These are phyloP conservation scores for Amoeboaphelidium protococcarum DNA, from an alignment of 371 early-diverging fungal genomes.

Conservation along the genomic window DNA sequence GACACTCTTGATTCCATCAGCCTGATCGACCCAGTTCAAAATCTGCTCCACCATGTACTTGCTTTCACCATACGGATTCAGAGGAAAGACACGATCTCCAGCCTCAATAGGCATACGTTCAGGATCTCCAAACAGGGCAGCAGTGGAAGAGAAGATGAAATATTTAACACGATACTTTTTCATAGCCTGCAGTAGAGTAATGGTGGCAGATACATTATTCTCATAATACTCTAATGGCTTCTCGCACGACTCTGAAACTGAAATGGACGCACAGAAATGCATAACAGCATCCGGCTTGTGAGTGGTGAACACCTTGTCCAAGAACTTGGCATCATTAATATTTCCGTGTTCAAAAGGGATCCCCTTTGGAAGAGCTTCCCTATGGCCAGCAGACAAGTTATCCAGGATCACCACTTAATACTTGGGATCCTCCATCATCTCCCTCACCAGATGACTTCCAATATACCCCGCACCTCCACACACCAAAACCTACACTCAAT, in stretches of 20 bases:
- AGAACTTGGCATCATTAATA: slow-evolving; percentile 13
- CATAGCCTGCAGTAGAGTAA: slow-evolving; percentile 19
- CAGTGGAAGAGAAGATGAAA: slow-evolving; percentile 25
- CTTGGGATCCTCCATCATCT: slow-evolving; percentile 15
- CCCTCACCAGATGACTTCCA: slow-evolving; percentile 39
- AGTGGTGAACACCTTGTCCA: slow-evolving; percentile 14
- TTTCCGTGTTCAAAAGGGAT: slow-evolving; percentile 15
- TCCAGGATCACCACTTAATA: slow-evolving; percentile 17
- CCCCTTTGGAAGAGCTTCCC: slow-evolving; percentile 3
- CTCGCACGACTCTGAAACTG: slow-evolving; percentile 14
- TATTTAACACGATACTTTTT: slow-evolving; percentile 14
- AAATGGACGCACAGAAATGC: slow-evolving; percentile 18
- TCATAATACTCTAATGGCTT: slow-evolving; percentile 22
- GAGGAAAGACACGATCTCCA: slow-evolving; percentile 13
- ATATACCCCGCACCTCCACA: slow-evolving; percentile 79
- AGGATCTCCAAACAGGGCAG: slow-evolving; percentile 20
- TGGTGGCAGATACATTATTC: slow-evolving; percentile 21
- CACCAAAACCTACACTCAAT: slow-evolving; percentile 38
- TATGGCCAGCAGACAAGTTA: slow-evolving; percentile 17
- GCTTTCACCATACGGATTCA: slow-evolving; percentile 26
- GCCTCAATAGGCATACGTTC: slow-evolving; percentile 14
- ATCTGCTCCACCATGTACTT: slow-evolving; percentile 18
- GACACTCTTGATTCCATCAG: slow-evolving; percentile 15
- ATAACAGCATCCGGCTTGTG: slow-evolving; percentile 19
- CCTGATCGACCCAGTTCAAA: slow-evolving; percentile 15